Evolutionary conservation across 345 rosid species (phyloP).

Genomic region (Euphorbia pulcherrima): DNA sequence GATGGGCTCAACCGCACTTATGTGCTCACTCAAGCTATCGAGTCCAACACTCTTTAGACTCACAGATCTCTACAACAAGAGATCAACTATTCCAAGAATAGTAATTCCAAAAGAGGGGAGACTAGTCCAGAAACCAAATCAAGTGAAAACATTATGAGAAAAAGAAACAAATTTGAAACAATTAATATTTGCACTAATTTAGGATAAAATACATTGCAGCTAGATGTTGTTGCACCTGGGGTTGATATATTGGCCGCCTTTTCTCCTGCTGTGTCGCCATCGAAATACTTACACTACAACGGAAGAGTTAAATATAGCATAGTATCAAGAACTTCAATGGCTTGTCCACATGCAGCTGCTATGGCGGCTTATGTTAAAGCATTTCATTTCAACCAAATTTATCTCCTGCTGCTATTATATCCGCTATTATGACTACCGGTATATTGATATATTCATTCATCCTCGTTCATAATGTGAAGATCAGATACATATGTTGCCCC

Average conservation of each 20-base stretch:
- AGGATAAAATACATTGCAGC: not conserved
- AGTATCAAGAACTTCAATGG: constrained; percentile 11
- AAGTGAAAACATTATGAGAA: too few species aligned
- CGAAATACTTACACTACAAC: not conserved
- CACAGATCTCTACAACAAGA: too few species aligned
- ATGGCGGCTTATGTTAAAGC: constrained; percentile 11
- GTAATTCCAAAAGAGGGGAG: too few species aligned
- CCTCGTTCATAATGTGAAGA: too few species aligned
- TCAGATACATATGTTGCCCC: too few species aligned
- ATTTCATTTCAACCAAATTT: constrained; percentile 15
- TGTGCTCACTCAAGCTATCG: too few species aligned
- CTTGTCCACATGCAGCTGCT: constrained; percentile 18
- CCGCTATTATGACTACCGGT: constrained; percentile 18
- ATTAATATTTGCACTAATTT: too few species aligned
- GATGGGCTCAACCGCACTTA: too few species aligned
- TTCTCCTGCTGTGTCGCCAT: constrained; percentile 9
- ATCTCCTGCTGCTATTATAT: constrained; percentile 13
- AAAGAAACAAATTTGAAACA: too few species aligned
- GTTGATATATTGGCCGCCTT: constrained; percentile 15
- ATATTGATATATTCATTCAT: not conserved
- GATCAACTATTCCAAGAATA: not conserved
- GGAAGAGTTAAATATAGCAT: constrained; percentile 7
- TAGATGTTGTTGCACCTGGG: constrained; percentile 12
- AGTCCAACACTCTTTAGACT: too few species aligned
- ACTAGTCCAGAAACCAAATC: too few species aligned